Conservation (phyloP, 2,329 filamentous ascomycete species). For the Neurospora crassa region DNA sequence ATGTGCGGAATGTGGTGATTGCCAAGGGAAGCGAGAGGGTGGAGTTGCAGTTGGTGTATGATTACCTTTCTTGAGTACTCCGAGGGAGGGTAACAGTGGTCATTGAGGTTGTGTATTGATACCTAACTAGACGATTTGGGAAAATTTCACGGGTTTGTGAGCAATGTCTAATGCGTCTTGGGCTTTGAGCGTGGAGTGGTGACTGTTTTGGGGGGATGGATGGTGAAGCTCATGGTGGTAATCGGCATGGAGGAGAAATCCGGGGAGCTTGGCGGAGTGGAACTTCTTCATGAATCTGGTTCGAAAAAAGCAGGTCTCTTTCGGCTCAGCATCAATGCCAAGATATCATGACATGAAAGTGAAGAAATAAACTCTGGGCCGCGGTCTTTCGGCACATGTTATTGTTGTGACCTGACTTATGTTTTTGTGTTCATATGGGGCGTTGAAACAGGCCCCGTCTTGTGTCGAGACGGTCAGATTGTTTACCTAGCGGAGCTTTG, state of each 20-base stretch:
- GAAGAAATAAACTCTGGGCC: not conserved
- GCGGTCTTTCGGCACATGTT: not conserved
- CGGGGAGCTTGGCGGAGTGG: not conserved
- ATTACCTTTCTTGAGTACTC: slow-evolving; percentile 26
- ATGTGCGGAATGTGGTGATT: slow-evolving; percentile 44
- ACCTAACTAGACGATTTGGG: not conserved
- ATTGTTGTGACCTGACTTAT: not conserved
- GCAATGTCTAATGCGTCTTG: not conserved
- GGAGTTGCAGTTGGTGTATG: slow-evolving; percentile 46
- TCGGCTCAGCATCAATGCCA: not conserved
- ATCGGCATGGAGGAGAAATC: not conserved
- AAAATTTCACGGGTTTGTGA: not conserved
- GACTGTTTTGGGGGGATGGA: not conserved
- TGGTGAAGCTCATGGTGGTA: not conserved
- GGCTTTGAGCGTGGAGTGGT: not conserved
- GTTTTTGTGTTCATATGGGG: not conserved
- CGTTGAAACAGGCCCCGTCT: not conserved
- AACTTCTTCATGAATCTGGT: not conserved
- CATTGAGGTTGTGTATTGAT: not conserved
- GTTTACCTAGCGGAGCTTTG: not conserved
- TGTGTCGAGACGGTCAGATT: not conserved
- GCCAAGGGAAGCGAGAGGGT: slow-evolving; percentile 40
- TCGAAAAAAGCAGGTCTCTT: not conserved
- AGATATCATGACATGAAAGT: not conserved
- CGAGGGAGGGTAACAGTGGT: no score